Conservation (phyloP, 192 early-diverging fungal genomes). For the Geosiphon pyriformis region DNA sequence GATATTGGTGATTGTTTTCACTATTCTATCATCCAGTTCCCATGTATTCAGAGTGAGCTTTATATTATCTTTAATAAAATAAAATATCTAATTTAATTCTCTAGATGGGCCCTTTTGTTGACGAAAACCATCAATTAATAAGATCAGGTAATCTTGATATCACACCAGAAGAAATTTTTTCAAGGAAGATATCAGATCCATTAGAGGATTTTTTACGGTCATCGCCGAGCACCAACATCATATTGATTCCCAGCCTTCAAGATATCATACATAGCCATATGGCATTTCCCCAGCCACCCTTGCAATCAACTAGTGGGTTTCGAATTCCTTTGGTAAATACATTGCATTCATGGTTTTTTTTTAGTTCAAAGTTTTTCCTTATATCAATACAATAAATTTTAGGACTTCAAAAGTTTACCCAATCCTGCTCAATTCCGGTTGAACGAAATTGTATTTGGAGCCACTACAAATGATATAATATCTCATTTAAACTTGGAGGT, state of each 20-base stretch:
- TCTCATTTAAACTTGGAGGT: constrained; percentile 68
- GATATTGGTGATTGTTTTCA: constrained; percentile 48
- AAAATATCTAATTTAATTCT: background rate
- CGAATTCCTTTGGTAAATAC: constrained; percentile 25
- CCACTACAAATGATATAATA: constrained; percentile 73
- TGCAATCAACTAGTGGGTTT: background rate
- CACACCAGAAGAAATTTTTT: constrained; percentile 61
- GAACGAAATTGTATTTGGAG: constrained; percentile 77
- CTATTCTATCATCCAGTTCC: background rate
- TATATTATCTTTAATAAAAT: background rate
- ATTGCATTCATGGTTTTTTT: background rate
- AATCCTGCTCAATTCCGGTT: constrained; percentile 83
- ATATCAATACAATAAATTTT: too few species aligned
- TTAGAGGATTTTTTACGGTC: background rate
- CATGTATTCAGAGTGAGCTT: background rate
- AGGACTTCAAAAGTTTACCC: constrained; percentile 38
- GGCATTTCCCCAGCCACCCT: constrained; percentile 78
- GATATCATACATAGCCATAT: constrained; percentile 70
- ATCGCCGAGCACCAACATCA: constrained; percentile 38
- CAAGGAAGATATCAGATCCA: constrained; percentile 43
- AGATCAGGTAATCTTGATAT: constrained; percentile 50
- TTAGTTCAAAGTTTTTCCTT: background rate
- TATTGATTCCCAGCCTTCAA: constrained; percentile 71
- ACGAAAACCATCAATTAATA: constrained; percentile 6
- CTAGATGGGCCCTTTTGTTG: constrained; percentile 68